phyloP scores from a whole-genome alignment of 2,329 filamentous ascomycete species.

The Fusarium torulosum region DNA sequence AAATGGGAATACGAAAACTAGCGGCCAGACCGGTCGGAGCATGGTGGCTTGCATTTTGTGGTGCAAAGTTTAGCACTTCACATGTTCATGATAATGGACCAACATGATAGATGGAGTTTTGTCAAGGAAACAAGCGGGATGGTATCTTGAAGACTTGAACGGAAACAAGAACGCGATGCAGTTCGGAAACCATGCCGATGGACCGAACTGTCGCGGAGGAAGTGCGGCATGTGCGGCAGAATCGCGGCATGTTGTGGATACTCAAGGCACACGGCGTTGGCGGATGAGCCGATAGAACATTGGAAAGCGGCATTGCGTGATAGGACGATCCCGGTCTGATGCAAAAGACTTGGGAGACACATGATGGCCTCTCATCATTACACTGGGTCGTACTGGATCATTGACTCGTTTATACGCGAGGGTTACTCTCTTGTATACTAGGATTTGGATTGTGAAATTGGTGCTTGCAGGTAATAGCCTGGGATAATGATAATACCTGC shows the following conservation, averaged over 20 bases:
- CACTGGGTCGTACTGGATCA: constrained; percentile 17
- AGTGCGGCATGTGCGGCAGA: constrained; percentile 46
- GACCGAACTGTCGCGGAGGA: constrained; percentile 40
- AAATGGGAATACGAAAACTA: constrained; percentile 12
- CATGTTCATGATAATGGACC: constrained; percentile 29
- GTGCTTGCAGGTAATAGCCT: constrained; percentile 19
- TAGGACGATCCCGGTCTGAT: constrained; percentile 37
- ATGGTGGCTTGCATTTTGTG: constrained; percentile 15
- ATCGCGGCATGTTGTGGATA: constrained; percentile 42
- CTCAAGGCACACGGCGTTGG: constrained; percentile 26
- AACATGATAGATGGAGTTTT: constrained; percentile 39
- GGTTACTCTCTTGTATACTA: constrained; percentile 22
- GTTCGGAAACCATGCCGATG: constrained; percentile 33
- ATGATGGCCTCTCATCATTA: constrained; percentile 20
- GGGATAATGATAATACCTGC: constrained; percentile 40
- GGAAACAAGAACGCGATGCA: constrained; percentile 28
- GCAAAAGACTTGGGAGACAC: constrained; percentile 29
- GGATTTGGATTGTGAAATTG: constrained; percentile 25
- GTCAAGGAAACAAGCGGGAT: constrained; percentile 3
- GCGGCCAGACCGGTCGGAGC: constrained; percentile 24
- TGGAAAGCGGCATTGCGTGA: constrained; percentile 45
- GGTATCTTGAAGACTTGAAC: constrained; percentile 10
- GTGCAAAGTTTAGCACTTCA: constrained; percentile 24
- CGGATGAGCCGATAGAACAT: constrained; percentile 36
- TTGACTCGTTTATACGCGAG: constrained; percentile 6